Evolutionary conservation across 139 green algal species (phyloP).

Genomic region (Pedinophyceae sp.): DNA sequence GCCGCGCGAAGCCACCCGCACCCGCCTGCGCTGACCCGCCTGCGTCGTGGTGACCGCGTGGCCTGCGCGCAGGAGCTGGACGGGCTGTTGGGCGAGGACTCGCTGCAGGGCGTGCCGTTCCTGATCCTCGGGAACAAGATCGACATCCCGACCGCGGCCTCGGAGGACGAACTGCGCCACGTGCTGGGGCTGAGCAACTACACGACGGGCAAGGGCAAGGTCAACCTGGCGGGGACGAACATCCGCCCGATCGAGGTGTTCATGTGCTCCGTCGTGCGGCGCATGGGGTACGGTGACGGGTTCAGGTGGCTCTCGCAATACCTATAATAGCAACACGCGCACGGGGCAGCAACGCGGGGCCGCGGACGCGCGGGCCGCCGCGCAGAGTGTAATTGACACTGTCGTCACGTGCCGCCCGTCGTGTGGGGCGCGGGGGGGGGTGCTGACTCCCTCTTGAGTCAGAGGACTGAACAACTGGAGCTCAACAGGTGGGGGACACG

Average conservation of each 20-base stretch:
- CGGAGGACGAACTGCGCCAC: conserved; percentile 81
- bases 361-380: too few species aligned
- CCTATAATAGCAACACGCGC: too few species aligned
- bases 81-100: conserved; percentile 81
- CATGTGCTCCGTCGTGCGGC: conserved; percentile 87
- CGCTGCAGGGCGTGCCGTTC: conserved; percentile 80
- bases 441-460: too few species aligned
- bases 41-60: too few species aligned
- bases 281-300: conserved; percentile 91
- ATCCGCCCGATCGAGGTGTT: conserved; percentile 91
- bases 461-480: too few species aligned
- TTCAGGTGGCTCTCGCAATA: conserved; percentile 97
- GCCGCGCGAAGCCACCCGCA: too few species aligned
- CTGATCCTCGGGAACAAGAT: conserved; percentile 99
- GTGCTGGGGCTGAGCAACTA: conserved; percentile 76
- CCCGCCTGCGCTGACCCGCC: too few species aligned
- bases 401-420: too few species aligned
- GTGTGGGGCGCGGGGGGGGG: too few species aligned
- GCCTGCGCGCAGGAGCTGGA: conserved; percentile 85
- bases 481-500: too few species aligned
- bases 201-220: conserved; percentile 97
- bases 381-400: too few species aligned
- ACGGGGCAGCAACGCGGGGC: too few species aligned
- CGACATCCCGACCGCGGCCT: conserved; percentile 68
- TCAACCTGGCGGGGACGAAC: conserved; percentile 59